A percentile compares a stretch with the other conserved stretches of the same genome.
Evolutionary conservation across 106 monocot genomes (phyloP).

Genomic region (Hemerocallis citrina): DNA sequence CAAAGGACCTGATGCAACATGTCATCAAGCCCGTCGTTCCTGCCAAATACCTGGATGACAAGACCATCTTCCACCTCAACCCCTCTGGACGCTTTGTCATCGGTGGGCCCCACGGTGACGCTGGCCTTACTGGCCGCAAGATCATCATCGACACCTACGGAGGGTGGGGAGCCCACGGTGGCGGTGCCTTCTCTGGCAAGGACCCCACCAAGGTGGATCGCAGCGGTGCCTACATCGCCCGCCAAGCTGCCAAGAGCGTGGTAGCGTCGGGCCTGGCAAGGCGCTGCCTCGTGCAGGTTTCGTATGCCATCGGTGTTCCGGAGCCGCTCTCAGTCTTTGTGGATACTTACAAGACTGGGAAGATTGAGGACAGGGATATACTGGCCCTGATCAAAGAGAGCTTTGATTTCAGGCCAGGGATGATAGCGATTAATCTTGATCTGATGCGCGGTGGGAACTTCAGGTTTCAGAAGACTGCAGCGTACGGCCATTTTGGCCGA

Average conservation of each 20-base stretch:
- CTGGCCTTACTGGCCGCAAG: constrained; percentile 24
- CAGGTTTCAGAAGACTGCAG: constrained; percentile 33
- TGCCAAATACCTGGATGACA: constrained; percentile 14
- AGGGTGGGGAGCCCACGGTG: constrained; percentile 23
- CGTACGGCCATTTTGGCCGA: constrained; percentile 30
- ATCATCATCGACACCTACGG: constrained; percentile 33
- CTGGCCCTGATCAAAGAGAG: constrained; percentile 22
- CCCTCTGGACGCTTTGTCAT: constrained; percentile 19
- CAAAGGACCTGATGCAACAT: constrained; percentile 17
- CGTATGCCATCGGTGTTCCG: constrained; percentile 26
- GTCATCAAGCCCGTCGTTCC: constrained; percentile 27
- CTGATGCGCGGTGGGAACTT: constrained; percentile 24
- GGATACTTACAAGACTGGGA: constrained; percentile 22
- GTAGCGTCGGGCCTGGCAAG: constrained; percentile 19
- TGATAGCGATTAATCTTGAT: constrained; percentile 23
- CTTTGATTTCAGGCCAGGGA: constrained; percentile 31
- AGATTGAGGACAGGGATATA: constrained; percentile 21
- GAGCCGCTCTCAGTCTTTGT: constrained; percentile 28
- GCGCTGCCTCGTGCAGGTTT: constrained; percentile 28
- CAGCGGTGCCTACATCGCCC: constrained; percentile 23
- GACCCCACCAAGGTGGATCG: constrained; percentile 25
- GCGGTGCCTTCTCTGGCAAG: constrained; percentile 24
- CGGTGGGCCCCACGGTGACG: constrained; percentile 23
- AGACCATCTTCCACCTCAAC: constrained; percentile 31
- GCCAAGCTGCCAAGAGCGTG: constrained; percentile 31